These are phyloP conservation scores for Chytriomyces sp. DNA, from an alignment of 192 early-diverging fungal species.

Conservation along the genomic window DNA sequence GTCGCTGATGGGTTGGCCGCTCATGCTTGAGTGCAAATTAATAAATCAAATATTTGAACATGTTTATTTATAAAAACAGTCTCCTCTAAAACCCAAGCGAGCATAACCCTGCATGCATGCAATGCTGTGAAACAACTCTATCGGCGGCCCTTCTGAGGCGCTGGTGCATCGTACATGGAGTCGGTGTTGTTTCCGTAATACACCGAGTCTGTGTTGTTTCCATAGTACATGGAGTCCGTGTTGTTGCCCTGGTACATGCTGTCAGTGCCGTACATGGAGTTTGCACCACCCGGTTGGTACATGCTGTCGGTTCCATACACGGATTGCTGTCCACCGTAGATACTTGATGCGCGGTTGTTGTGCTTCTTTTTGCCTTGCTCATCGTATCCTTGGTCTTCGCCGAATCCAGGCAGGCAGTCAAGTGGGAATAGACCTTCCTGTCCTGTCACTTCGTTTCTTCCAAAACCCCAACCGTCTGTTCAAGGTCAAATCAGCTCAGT, in stretches of 20 bases:
- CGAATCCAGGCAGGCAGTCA: neutral
- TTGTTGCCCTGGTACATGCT: neutral
- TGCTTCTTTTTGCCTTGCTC: slow-evolving; percentile 15
- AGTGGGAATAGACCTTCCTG: slow-evolving; percentile 10
- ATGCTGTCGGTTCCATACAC: neutral
- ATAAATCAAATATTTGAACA: no score
- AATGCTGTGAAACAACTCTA: no score
- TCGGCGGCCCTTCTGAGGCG: no score
- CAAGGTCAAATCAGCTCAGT: neutral
- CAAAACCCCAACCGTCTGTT: slow-evolving; percentile 8
- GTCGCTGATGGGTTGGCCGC: neutral
- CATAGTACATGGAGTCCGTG: neutral
- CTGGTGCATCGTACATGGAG: slow-evolving; percentile 9
- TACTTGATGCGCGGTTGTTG: slow-evolving; percentile 7
- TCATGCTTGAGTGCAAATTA: no score
- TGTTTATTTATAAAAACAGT: no score
- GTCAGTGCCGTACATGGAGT: neutral
- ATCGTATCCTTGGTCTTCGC: slow-evolving; percentile 1
- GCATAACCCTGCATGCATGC: no score
- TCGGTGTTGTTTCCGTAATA: slow-evolving; percentile 20
- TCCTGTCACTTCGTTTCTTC: slow-evolving; percentile 14
- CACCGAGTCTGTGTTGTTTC: slow-evolving; percentile 16
- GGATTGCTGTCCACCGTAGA: slow-evolving; percentile 3
- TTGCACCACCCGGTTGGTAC: neutral
- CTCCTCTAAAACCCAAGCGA: no score